Percentiles rank a stretch among this genome's conserved stretches.
phyloP scores from a whole-genome alignment of 2,329 filamentous ascomycete species.

The Aspergillus nomiae region DNA sequence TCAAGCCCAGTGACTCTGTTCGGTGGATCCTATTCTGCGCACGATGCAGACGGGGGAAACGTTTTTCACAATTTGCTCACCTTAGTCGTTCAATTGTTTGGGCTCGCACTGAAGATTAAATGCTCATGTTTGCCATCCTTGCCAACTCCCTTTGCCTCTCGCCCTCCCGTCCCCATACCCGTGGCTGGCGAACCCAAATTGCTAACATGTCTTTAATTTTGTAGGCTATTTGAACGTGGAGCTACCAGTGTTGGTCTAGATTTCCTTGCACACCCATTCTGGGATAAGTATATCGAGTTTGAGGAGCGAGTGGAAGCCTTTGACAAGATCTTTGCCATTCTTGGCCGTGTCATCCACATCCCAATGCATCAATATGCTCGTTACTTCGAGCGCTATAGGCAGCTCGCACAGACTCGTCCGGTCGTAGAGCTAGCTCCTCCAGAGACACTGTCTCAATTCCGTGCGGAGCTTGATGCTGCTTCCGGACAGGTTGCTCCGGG shows the following conservation, averaged over 20 bases:
- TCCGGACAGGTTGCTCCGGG: conserved; percentile 45
- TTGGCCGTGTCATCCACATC: conserved; percentile 80
- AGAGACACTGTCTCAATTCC: conserved; percentile 69
- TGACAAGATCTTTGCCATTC: conserved; percentile 81
- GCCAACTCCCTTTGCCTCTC: conserved; percentile 40
- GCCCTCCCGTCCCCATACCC: conserved; percentile 35
- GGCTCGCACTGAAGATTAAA: conserved; percentile 39
- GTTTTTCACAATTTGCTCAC: conserved; percentile 31
- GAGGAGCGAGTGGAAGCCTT: conserved; percentile 85
- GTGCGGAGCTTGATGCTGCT: conserved; percentile 66
- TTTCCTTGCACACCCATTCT: conserved; percentile 92
- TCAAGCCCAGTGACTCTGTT: conserved; percentile 30
- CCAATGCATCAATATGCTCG: conserved; percentile 94
- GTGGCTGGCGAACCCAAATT: conserved; percentile 15
- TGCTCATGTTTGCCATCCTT: conserved; percentile 51
- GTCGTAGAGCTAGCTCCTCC: conserved; percentile 70
- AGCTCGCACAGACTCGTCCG: conserved; percentile 71
- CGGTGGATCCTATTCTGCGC: conserved; percentile 35
- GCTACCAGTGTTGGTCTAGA: conserved; percentile 84
- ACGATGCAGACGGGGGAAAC: conserved; percentile 34
- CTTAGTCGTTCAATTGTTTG: conserved; percentile 43
- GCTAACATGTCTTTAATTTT: conserved; percentile 40
- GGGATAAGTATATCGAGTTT: conserved; percentile 98
- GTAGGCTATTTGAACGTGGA: conserved; percentile 88
- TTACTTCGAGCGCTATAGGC: conserved; percentile 89